Evolutionary conservation across 73 alveolate genomes (phyloP), one percentile per base, ranked within the genome.

Genomic region (Paraurostyla sp.): DNA sequence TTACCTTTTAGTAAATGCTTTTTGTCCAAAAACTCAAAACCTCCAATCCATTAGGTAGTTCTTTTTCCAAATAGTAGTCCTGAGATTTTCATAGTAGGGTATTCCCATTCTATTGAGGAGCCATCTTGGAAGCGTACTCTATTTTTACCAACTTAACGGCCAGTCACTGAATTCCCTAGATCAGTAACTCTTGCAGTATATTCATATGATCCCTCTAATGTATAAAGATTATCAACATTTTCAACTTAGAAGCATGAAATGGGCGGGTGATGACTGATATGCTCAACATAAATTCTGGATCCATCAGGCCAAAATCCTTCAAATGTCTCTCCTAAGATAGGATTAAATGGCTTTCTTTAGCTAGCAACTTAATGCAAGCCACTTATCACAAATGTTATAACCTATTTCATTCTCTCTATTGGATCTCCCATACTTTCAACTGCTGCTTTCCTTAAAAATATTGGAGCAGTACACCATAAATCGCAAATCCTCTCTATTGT

Each of bases 231-330:
- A 27, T 76, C 86, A 4, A 86, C 63, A 36, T 93, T 92, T 76
- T 71, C 92, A 30, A 95, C 88, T 0, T 84, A 83, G 93, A 95
- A 97, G 62, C 93, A 76, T 22, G 98, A 81, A 42, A 97, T 90
- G 13, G 99, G 99, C 0, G 99, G 99, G 71, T 94, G 98, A 91
- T 98, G 99, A 9, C 98, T 88, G 18, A 97, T 97, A 78, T 98
- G 98, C 93, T 98, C 99, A 18, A 97, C 97, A 89, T 96, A 98
- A 13, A 98, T 62, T 95, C 91, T 83, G 0, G 99, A 96, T 9
- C 99, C 99, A 95, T 98, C 99, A 30, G 97, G 95, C 85, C 93
- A 98, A 23, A 90, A 91, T 0, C 98, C 99, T 91, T 98, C 97
- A 75, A 93, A 96, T 7, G 99, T 98, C 87, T 98, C 99, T 56